phyloP scores from a whole-genome alignment of 106 monocot genomes.

The Hemerocallis citrina region DNA sequence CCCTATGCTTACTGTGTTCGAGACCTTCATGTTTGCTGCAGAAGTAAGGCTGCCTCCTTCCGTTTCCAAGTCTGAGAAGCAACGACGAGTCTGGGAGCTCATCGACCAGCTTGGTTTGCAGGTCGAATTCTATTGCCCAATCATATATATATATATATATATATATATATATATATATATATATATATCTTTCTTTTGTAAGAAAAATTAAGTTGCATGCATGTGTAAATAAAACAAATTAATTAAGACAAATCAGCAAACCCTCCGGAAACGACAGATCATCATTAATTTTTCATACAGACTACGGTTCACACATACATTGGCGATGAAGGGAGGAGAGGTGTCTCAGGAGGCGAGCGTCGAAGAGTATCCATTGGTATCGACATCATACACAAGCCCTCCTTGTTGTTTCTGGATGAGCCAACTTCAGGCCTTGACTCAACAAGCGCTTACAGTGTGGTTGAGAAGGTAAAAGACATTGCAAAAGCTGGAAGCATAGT shows the following conservation, averaged over 20 bases:
- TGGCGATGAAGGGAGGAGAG: constrained; percentile 36
- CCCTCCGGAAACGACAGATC: too few relatives aligned
- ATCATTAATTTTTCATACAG: too few relatives aligned
- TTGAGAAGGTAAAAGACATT: constrained; percentile 36
- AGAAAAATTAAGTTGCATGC: too few relatives aligned
- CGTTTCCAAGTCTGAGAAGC: constrained; percentile 26
- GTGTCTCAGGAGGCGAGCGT: constrained; percentile 46
- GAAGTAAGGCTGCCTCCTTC: constrained; percentile 40
- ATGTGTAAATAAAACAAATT: too few relatives aligned
- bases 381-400: constrained; percentile 48
- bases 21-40: constrained; percentile 44
- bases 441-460: constrained; percentile 31
- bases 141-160: too few relatives aligned
- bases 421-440: constrained; percentile 56
- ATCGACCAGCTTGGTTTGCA: constrained; percentile 45
- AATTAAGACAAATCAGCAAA: too few relatives aligned
- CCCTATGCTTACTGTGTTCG: constrained; percentile 46
- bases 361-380: constrained; percentile 44
- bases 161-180: too few relatives aligned
- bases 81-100: constrained; percentile 25
- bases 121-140: constrained; percentile 1
- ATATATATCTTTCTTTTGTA: too few relatives aligned
- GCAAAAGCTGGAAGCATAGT: constrained; percentile 34
- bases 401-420: constrained; percentile 42
- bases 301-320: constrained; percentile 32